Evolutionary conservation across 2,329 filamentous ascomycete species (phyloP), one percentile per base, ranked within the genome.

Genomic region (Penicillium palitans): DNA sequence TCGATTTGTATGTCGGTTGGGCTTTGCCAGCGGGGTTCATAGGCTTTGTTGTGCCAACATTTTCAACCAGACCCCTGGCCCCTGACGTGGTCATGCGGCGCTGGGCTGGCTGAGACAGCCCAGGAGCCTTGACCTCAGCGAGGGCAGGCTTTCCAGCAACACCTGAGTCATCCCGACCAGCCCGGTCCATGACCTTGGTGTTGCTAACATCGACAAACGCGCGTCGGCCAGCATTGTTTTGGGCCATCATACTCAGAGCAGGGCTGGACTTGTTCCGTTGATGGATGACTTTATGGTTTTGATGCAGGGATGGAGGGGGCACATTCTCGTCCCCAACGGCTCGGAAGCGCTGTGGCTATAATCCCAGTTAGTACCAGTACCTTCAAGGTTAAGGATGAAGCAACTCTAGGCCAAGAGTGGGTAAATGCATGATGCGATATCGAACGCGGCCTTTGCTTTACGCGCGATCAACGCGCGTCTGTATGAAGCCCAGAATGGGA

Each of bases 201-300:
- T 93, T 93, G 80, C 90, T 95, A 61, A 95, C 84, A 72, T 96
- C 92, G 50, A 85, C 90, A 75, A 96, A 92, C 13, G 87, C 87
- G 65, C 92, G 87, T 79, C 93, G 95, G 55, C 87, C 81, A 57
- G 84, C 81, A 54, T 82, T 82, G 50, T 80, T 81, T 61, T 82
- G 79, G 60, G 82, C 72, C 59, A 84, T 69, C 66, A 71, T 79
- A 68, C 78, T 90, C 65, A 82, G 83, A 76, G 76, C 88, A 75
- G 74, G 86, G 35, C 83, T 87, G 9, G 92, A 96, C 77, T 96
- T 96, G 78, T 91, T 88, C 62, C 89, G 88, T 68, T 91, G 87
- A 68, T 96, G 90, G 61, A 92, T 79, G 53, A 83, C 79, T 72
- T 86, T 86, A 66, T 84, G 83, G 60, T 80, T 63, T 53, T 72